Conservation (phyloP, 1,284 basidiomycete genomes). For the Salmacisia buchloeana region DNA sequence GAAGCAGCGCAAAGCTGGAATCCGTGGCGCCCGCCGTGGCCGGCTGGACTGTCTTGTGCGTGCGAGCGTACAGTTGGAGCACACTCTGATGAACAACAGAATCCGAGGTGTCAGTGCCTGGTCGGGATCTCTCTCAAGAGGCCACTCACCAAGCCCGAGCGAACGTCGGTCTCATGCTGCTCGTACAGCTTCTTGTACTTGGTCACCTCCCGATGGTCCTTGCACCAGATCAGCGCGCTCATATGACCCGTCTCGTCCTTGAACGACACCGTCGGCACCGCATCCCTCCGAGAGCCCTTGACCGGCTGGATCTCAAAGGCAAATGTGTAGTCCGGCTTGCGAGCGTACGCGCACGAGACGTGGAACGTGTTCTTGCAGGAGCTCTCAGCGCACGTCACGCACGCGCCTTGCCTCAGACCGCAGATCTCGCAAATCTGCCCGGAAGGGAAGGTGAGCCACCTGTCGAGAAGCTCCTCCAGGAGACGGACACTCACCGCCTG, state of each 20-base stretch:
- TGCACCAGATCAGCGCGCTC: conserved; percentile 73
- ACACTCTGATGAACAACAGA: conserved; percentile 60
- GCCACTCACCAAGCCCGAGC: conserved; percentile 68
- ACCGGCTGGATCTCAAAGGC: conserved; percentile 84
- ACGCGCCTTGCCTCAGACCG: conserved; percentile 61
- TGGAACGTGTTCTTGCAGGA: conserved; percentile 72
- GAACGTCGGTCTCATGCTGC: conserved; percentile 71
- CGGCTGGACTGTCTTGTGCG: conserved; percentile 69
- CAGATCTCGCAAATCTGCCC: conserved; percentile 50
- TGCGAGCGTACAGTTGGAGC: conserved; percentile 72
- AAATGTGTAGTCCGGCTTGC: conserved; percentile 64
- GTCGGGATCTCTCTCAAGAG: not conserved
- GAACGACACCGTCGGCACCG: conserved; percentile 68
- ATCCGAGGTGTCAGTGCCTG: conserved; percentile 11
- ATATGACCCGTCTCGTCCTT: conserved; percentile 78
- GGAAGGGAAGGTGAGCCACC: too few species aligned
- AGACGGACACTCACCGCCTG: conserved; percentile 37
- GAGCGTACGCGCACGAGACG: conserved; percentile 79
- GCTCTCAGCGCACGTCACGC: conserved; percentile 69
- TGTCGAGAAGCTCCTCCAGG: too few species aligned
- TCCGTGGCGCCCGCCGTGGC: not conserved
- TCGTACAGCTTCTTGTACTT: conserved; percentile 67
- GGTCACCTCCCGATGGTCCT: conserved; percentile 63
- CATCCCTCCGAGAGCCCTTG: conserved; percentile 46
- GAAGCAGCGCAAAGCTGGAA: not conserved